These are phyloP conservation scores for Purshia tridentata DNA, from an alignment of 306 rosid genomes.

Conservation along the genomic window DNA sequence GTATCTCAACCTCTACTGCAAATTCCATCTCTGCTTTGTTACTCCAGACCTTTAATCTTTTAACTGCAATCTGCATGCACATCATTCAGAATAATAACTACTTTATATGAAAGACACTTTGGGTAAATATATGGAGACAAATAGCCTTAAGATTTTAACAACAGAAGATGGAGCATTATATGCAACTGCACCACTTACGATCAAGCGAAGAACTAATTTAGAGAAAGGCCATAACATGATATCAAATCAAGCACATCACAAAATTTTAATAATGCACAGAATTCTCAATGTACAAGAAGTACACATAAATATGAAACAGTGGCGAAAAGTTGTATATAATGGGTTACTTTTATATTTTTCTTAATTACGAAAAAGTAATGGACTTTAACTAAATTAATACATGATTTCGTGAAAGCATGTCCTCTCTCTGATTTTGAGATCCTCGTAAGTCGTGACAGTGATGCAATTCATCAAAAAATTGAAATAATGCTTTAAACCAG, in stretches of 20 bases:
- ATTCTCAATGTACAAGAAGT: not conserved
- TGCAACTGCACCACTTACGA: not conserved
- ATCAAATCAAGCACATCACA: not conserved
- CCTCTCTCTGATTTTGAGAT: not conserved
- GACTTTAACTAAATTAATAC: not conserved
- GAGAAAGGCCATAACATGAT: not conserved
- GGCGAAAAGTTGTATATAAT: not conserved
- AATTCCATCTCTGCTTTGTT: slow-evolving; percentile 92
- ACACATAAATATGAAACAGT: not conserved
- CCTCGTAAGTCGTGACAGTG: not conserved
- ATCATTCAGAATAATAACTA: slow-evolving; percentile 21
- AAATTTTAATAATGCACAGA: not conserved
- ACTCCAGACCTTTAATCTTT: slow-evolving; percentile 96
- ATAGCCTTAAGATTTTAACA: not conserved
- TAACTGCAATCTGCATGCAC: slow-evolving; percentile 76
- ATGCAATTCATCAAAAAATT: not conserved
- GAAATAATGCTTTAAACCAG: not conserved
- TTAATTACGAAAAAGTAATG: not conserved
- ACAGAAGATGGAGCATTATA: not conserved
- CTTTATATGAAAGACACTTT: not conserved
- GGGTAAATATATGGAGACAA: not conserved
- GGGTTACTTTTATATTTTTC: not conserved
- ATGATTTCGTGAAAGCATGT: not conserved
- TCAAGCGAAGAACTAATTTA: not conserved
- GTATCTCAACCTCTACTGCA: slow-evolving; percentile 90